A percentile compares a stretch with the other conserved stretches of the same genome.
Evolutionary conservation across 2,329 filamentous ascomycete species (phyloP).

Genomic region (Zalaria sp.): DNA sequence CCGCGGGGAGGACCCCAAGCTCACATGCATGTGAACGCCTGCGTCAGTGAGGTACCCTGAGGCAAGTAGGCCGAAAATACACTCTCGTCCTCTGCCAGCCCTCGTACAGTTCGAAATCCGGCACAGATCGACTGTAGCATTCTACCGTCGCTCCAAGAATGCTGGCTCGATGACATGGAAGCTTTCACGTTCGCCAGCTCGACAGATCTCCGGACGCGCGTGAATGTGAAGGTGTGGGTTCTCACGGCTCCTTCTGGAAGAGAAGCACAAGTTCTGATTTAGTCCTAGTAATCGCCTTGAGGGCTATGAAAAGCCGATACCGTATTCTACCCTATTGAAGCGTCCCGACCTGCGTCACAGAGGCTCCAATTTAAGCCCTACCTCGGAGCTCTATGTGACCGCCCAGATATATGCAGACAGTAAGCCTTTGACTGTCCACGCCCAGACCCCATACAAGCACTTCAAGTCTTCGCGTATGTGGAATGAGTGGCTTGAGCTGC

Average conservation of each 20-base stretch:
- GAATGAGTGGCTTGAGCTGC: constrained; percentile 93
- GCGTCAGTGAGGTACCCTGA: too few relatives aligned
- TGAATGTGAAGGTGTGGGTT: constrained; percentile 49
- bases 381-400: constrained; percentile 86
- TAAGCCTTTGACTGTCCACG: constrained; percentile 80
- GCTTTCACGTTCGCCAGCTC: constrained; percentile 92
- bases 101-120: too few relatives aligned
- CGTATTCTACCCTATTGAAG: constrained; percentile 64
- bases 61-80: too few relatives aligned
- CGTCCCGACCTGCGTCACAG: constrained; percentile 71
- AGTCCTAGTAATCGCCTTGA: constrained; percentile 45
- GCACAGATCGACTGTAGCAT: too few relatives aligned
- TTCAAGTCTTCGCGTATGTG: constrained; percentile 66
- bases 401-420: constrained; percentile 92
- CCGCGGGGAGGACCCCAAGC: too few relatives aligned
- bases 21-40: too few relatives aligned
- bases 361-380: constrained; percentile 67
- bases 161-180: constrained; percentile 56
- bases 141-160: not conserved
- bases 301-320: constrained; percentile 60
- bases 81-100: too few relatives aligned
- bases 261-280: not conserved
- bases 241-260: not conserved
- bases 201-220: constrained; percentile 62
- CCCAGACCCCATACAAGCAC: constrained; percentile 84